phyloP scores from a whole-genome alignment of 768 basidiomycete genomes.

The Boletus vinaceobasis region DNA sequence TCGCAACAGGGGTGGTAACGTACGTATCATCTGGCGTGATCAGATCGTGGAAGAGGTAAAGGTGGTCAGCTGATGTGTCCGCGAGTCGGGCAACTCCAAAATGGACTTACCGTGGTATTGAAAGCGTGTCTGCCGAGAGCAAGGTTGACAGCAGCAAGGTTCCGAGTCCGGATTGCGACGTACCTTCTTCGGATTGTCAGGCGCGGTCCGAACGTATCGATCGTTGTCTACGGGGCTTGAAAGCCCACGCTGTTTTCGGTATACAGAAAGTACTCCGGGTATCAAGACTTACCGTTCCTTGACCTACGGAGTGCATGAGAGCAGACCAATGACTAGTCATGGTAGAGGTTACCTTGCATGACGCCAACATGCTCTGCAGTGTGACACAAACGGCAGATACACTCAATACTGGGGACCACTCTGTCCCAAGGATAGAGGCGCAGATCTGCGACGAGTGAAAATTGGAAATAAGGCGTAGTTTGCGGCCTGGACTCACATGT shows the following conservation, averaged over 20 bases:
- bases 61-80: conserved; percentile 13
- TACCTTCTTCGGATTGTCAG: conserved; percentile 86
- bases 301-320: conserved; percentile 34
- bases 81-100: background rate
- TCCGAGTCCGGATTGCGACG: conserved; percentile 13
- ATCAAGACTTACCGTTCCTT: conserved; percentile 56
- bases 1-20: conserved; percentile 26
- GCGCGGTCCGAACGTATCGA: conserved; percentile 72
- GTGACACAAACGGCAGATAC: conserved; percentile 81
- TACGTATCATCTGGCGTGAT: conserved; percentile 55
- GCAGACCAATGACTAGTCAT: background rate
- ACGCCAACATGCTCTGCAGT: conserved; percentile 89
- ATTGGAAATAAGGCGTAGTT: conserved; percentile 8
- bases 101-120: conserved; percentile 68
- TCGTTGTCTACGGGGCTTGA: conserved; percentile 79
- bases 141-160: conserved; percentile 7
- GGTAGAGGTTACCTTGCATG: conserved; percentile 66
- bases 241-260: conserved; percentile 5
- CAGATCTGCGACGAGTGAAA: conserved; percentile 58
- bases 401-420: conserved; percentile 88
- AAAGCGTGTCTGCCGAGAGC: conserved; percentile 60
- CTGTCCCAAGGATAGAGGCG: conserved; percentile 83
- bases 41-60: conserved; percentile 1
- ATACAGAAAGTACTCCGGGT: background rate
- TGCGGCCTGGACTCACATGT: conserved; percentile 48